A percentile compares a stretch with the other conserved stretches of the same genome.
Conservation (phyloP, 2,329 filamentous ascomycete species). For the Calonectria montana region DNA sequence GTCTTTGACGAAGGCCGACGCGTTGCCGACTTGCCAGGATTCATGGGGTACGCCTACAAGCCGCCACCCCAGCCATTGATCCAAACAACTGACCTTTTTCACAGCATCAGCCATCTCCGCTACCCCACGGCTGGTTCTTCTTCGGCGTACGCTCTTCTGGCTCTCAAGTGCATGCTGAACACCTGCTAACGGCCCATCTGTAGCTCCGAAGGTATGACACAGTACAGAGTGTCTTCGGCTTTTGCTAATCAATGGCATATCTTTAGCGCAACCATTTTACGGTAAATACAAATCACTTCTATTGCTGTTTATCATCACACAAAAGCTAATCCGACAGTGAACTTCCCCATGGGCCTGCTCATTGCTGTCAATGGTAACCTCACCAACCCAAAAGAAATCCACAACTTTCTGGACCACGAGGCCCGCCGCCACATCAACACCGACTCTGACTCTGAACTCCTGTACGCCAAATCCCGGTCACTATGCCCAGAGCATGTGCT, state of each 20-base stretch:
- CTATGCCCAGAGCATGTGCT: not conserved
- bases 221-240: not conserved
- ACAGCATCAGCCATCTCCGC: conserved; percentile 77
- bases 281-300: not conserved
- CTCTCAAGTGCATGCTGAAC: not conserved
- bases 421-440: conserved; percentile 91
- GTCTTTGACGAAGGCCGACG: conserved; percentile 86
- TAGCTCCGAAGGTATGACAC: not conserved
- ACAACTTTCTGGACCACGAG: conserved; percentile 77
- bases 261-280: conserved; percentile 94
- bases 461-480: conserved; percentile 20
- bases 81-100: not conserved
- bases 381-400: conserved; percentile 78
- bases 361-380: conserved; percentile 90
- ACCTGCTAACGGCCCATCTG: not conserved
- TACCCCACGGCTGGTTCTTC: conserved; percentile 92
- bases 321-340: conserved; percentile 61
- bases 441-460: conserved; percentile 81
- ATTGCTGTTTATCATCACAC: not conserved
- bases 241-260: conserved; percentile 57
- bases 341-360: conserved; percentile 84
- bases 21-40: conserved; percentile 71
- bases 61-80: not conserved
- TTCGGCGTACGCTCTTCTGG: not conserved
- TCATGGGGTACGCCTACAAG: conserved; percentile 71